These are phyloP conservation scores for Aspergillus carlsbadensis DNA, from an alignment of 495 filamentous ascomycete species.

Conservation along the genomic window DNA sequence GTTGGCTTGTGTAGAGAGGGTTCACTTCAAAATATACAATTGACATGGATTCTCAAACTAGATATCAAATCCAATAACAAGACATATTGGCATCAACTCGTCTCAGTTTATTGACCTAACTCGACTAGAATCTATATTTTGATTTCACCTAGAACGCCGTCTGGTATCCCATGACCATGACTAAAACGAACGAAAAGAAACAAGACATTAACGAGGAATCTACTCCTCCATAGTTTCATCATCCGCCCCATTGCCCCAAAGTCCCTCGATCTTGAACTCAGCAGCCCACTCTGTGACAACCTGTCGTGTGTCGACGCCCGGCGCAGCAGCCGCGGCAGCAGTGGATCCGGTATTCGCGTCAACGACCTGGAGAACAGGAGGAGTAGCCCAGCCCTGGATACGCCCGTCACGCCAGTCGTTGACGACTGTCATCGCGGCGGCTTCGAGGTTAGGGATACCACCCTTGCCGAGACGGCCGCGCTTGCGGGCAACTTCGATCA, in stretches of 20 bases:
- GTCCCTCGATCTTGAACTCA: conserved; percentile 92
- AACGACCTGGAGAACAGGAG: conserved; percentile 63
- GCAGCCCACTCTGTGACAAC: conserved; percentile 92
- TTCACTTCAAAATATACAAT: background rate
- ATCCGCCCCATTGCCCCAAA: conserved; percentile 69
- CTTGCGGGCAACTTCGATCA: conserved; percentile 92
- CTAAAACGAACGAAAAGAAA: conserved; percentile 5
- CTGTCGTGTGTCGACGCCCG: conserved; percentile 67
- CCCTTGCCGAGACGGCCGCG: conserved; percentile 85
- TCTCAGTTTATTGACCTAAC: background rate
- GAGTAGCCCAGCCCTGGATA: conserved; percentile 88
- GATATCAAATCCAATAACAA: too few relatives aligned
- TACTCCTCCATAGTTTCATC: conserved; percentile 49
- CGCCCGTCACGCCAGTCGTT: conserved; percentile 94
- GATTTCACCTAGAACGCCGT: conserved; percentile 8
- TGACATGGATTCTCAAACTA: too few relatives aligned
- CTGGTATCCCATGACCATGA: conserved; percentile 11
- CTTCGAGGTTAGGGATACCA: conserved; percentile 82
- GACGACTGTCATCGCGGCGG: conserved; percentile 88
- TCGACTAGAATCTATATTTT: conserved; percentile 3
- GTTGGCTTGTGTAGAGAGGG: too few relatives aligned
- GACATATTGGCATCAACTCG: background rate
- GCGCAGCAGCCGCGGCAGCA: conserved; percentile 24
- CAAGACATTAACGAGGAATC: background rate
- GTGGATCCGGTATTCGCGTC: conserved; percentile 28